Percentiles rank a stretch among this genome's conserved stretches.
Conservation (phyloP, 2,329 filamentous ascomycete genomes). For the Penicillium decumbens region DNA sequence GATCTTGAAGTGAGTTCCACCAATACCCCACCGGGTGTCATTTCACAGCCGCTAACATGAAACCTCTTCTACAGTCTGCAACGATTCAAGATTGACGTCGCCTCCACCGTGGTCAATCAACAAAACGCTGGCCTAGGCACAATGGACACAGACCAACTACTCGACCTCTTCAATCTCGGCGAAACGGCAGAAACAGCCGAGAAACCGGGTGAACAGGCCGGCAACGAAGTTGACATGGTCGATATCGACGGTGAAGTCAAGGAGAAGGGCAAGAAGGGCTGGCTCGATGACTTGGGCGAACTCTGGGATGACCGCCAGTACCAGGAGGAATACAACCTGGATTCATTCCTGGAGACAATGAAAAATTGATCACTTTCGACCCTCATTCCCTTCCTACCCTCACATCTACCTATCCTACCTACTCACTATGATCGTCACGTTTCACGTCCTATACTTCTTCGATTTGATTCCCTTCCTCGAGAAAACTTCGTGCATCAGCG, state of each 20-base stretch:
- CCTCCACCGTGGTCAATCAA: conserved; percentile 96
- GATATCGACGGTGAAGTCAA: conserved; percentile 88
- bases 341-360: conserved; percentile 94
- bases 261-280: conserved; percentile 94
- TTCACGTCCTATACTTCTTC: conserved; percentile 3
- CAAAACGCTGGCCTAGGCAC: conserved; percentile 91
- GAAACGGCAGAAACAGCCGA: conserved; percentile 56
- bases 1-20: conserved; percentile 66
- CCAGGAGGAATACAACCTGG: conserved; percentile 94
- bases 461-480: neutral
- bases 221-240: conserved; percentile 67
- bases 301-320: conserved; percentile 97
- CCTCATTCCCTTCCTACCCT: neutral
- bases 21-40: conserved; percentile 10
- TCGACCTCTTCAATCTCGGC: conserved; percentile 90
- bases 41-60: conserved; percentile 16
- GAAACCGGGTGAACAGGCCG: conserved; percentile 58
- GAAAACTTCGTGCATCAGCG: conserved; percentile 4
- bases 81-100: conserved; percentile 99
- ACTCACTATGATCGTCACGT: conserved; percentile 9
- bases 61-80: conserved; percentile 61
- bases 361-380: conserved; percentile 46
- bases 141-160: conserved; percentile 98
- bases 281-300: conserved; percentile 90
- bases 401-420: neutral